phyloP scores from a whole-genome alignment of 78 protist species.

The Pigoraptor vietnamica region DNA sequence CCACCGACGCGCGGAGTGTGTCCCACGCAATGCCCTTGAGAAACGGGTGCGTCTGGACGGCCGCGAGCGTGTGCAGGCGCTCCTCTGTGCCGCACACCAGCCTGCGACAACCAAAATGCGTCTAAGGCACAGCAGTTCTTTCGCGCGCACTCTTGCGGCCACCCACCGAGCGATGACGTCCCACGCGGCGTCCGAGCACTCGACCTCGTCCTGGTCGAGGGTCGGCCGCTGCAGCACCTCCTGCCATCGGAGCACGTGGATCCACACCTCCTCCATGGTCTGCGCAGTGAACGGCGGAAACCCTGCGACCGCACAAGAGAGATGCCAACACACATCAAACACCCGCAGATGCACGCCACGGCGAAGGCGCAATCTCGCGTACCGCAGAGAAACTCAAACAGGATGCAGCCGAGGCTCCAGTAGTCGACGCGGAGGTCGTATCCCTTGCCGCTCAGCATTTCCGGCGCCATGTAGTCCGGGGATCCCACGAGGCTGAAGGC shows the following conservation, averaged over 20 bases:
- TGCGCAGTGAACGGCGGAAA: conserved; percentile 26
- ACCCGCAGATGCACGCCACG: not conserved
- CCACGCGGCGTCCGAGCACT: conserved; percentile 23
- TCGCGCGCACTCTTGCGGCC: not conserved
- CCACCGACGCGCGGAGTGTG: not conserved
- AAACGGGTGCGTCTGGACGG: not conserved
- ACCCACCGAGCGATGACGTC: not conserved
- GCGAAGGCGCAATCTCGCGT: too few species aligned
- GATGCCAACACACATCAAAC: not conserved
- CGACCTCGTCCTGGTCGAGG: conserved; percentile 16
- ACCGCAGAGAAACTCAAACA: conserved; percentile 21
- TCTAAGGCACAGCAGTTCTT: not conserved
- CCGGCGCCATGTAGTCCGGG: conserved; percentile 22
- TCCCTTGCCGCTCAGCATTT: not conserved
- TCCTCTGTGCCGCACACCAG: not conserved
- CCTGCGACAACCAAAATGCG: not conserved
- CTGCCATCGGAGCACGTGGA: conserved; percentile 47
- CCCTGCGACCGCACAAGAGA: not conserved
- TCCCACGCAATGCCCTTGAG: not conserved
- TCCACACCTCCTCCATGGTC: conserved; percentile 13
- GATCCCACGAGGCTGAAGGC: conserved; percentile 11
- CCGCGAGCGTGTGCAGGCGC: not conserved
- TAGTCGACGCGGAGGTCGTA: conserved; percentile 21
- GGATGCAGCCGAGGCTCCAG: conserved; percentile 30
- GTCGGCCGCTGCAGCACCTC: conserved; percentile 32